Evolutionary conservation across 73 alveolate genomes (phyloP), one percentile per base, ranked within the genome.

Genomic region (Durusdinium trenchii): DNA sequence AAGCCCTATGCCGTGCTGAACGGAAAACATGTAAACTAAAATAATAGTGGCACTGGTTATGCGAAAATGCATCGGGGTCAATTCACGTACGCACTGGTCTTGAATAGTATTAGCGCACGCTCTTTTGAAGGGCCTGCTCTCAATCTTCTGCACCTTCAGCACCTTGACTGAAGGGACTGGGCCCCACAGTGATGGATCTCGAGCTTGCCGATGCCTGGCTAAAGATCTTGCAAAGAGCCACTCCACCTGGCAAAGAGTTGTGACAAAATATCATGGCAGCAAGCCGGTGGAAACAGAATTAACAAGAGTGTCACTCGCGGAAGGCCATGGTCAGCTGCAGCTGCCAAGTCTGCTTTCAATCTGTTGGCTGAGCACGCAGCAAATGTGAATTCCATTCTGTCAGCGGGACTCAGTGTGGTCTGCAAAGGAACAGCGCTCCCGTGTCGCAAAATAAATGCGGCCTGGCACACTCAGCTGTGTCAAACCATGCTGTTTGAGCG

Each of bases 51-150:
- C n/a, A n/a, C n/a, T n/a, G n/a, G n/a, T n/a, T n/a, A n/a, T n/a
- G n/a, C n/a, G n/a, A n/a, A n/a, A n/a, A n/a, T n/a, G n/a, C n/a
- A n/a, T n/a, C n/a, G n/a, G n/a, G n/a, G n/a, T n/a, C n/a, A n/a
- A n/a, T n/a, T n/a, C n/a, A n/a, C n/a, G n/a, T n/a, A n/a, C n/a
- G n/a, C n/a, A n/a, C n/a, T n/a, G n/a, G n/a, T n/a, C n/a, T n/a
- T n/a, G n/a, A n/a, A n/a, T n/a, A n/a, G n/a, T n/a, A n/a, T n/a
- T n/a, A n/a, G n/a, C n/a, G n/a, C n/a, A n/a, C n/a, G n/a, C n/a
- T n/a, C n/a, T n/a, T n/a, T n/a, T n/a, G n/a, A n/a, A n/a, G n/a
- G 48, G 43, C 87, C 87, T 78, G 87, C 28, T 78, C 60, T 43
- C 30, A 50, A 78, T 78, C 62, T 43, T 38, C 61, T 78, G 62